Evolutionary conservation across 2,329 filamentous ascomycete genomes (phyloP).

Genomic region (Paraphoma chrysanthemicola): DNA sequence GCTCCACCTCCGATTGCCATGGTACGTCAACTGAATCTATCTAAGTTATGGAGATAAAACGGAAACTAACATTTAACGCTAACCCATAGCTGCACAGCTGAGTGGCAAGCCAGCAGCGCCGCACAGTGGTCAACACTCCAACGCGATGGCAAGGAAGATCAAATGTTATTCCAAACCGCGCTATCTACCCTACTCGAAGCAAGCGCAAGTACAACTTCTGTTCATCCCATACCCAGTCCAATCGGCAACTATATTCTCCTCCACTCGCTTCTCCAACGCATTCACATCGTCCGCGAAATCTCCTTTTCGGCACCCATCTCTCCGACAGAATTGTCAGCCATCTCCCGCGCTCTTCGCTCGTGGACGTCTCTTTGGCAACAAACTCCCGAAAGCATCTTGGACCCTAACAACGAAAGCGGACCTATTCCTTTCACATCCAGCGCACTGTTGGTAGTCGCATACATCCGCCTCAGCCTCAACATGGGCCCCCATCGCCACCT

Average conservation of each 20-base stretch:
- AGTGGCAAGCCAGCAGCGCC: constrained; percentile 35
- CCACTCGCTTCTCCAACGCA: constrained; percentile 37
- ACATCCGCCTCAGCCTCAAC: constrained; percentile 56
- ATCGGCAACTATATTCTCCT: constrained; percentile 42
- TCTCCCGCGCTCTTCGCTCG: constrained; percentile 37
- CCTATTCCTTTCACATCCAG: constrained; percentile 54
- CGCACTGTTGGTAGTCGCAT: constrained; percentile 55
- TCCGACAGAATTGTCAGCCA: constrained; percentile 25
- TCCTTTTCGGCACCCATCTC: constrained; percentile 31
- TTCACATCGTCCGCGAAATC: constrained; percentile 36
- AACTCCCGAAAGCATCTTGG: constrained; percentile 44
- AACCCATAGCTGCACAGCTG: constrained; percentile 15
- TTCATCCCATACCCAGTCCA: constrained; percentile 36
- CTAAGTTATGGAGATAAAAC: too few relatives aligned
- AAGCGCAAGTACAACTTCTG: constrained; percentile 18
- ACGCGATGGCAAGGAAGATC: constrained; percentile 29
- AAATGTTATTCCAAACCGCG: constrained; percentile 38
- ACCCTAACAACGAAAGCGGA: constrained; percentile 46
- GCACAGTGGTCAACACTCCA: constrained; percentile 34
- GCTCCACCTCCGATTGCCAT: constrained; percentile 34
- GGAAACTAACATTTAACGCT: too few relatives aligned
- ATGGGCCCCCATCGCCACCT: constrained; percentile 54
- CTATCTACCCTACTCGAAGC: constrained; percentile 34
- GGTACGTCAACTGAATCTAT: neutral
- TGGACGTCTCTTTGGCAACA: constrained; percentile 47